Evolutionary conservation across 305 asterid genomes (phyloP).

Genomic region (Petunia hybrid): DNA sequence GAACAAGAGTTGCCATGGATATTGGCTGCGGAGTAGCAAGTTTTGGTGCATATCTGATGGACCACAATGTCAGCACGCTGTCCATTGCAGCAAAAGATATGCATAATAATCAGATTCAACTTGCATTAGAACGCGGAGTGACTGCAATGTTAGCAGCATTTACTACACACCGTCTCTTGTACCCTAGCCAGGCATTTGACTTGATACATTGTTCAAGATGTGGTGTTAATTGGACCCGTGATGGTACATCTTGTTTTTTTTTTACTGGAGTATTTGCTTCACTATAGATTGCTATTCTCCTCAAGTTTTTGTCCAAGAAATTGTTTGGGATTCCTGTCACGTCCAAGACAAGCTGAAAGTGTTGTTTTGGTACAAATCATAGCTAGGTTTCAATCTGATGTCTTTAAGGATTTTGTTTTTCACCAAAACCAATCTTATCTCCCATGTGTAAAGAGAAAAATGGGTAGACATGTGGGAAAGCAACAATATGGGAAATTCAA

Average conservation of each 20-base stretch:
- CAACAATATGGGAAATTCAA: conserved; percentile 3
- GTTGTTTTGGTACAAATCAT: background rate
- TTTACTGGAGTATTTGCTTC: background rate
- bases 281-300: background rate
- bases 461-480: background rate
- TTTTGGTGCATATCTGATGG: conserved; percentile 67
- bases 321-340: no score
- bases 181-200: conserved; percentile 77
- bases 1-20: conserved; percentile 65
- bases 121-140: conserved; percentile 71
- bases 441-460: background rate
- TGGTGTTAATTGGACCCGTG: conserved; percentile 56
- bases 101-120: conserved; percentile 51
- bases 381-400: background rate
- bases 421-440: background rate
- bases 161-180: conserved; percentile 56
- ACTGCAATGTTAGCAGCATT: conserved; percentile 66
- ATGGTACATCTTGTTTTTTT: conserved; percentile 50
- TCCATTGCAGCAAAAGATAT: conserved; percentile 59
- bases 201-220: conserved; percentile 68
- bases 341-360: background rate
- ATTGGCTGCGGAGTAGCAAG: conserved; percentile 58
- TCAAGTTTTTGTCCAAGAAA: conserved; percentile 12
- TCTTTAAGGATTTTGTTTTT: background rate
- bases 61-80: conserved; percentile 64